Base-by-base conservation (phyloP, 73 alveolate genomes). In the Paramecium biaurelia region DNA sequence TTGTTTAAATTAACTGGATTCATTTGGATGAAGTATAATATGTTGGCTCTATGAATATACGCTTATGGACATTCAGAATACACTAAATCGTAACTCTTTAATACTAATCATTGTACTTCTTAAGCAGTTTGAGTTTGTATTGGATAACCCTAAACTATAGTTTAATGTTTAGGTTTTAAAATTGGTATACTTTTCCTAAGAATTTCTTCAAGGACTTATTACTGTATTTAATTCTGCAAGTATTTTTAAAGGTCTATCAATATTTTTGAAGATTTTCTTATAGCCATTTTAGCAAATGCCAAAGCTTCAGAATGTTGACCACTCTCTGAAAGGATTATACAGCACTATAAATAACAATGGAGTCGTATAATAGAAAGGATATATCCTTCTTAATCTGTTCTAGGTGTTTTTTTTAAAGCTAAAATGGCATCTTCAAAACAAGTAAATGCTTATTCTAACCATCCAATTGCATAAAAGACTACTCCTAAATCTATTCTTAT, bases 371-470 rank as follows among this genome's bases (percentile, higher is more conserved):
- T 79, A 5, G 34, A 30, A 2, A 79, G 28, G 7, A 79, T 5
- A 23, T 14, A 45, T 30, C 90, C 90, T 43, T 79, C 45, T 24
- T 43, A 47, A 63, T 42, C 90, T 24, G 32, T 23, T 42, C 90
- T 32, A 0, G 45, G 90, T 6, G 90, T 30, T 43, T 79, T 79
- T 24, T 79, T 79, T 1, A 79, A 23, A 24, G 74, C 74, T 6
- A 79, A 30, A 43, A 79, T 79, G 11, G 90, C 70, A 47, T 79
- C 90, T 79, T 79, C 90, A 79, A 79, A 79, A 47, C 90, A 79
- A 10, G 90, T 79, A 24, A 79, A 79, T 42, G 90, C 70, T 30
- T 79, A 15, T 79, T 79, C 90, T 24, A 79, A 34, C 90, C 90
- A 79, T 3, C 90, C 90, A 12, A 79, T 47, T 10, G 90, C 37